Evolutionary conservation across 2,329 filamentous ascomycete species (phyloP).

Genomic region (Phaeophleospora eucalypticola): DNA sequence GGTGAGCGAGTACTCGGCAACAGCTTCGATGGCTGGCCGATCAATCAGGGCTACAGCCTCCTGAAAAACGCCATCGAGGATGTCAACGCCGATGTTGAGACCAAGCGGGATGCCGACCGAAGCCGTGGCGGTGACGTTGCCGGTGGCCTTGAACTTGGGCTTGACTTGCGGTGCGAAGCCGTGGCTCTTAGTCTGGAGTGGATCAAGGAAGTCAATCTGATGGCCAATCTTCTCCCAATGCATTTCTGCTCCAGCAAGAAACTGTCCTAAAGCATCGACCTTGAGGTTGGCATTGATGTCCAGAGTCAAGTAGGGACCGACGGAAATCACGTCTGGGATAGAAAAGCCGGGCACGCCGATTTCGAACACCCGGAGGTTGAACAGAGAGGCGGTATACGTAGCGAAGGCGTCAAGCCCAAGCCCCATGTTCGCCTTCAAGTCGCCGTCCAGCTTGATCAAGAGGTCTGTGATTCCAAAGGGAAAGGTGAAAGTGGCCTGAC

Average conservation of each 20-base stretch:
- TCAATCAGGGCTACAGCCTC: neutral
- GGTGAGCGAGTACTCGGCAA: neutral
- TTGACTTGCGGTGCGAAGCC: conserved; percentile 1
- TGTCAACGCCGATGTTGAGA: conserved; percentile 1
- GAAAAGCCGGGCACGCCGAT: neutral
- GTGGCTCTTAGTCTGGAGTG: neutral
- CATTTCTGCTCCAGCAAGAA: neutral
- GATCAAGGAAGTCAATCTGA: neutral
- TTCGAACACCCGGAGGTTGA: neutral
- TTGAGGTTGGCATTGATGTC: neutral
- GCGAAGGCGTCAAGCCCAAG: conserved; percentile 4
- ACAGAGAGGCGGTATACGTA: neutral
- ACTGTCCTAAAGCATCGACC: conserved; percentile 1
- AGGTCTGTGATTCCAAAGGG: neutral
- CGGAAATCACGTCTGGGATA: conserved; percentile 2
- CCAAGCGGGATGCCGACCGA: conserved; percentile 2
- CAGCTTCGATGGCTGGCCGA: conserved; percentile 2
- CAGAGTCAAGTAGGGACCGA: conserved; percentile 2
- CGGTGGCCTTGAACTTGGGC: neutral
- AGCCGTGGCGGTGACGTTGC: neutral
- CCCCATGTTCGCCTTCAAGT: neutral
- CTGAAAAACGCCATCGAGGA: conserved; percentile 5
- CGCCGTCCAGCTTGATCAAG: neutral
- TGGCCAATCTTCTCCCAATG: neutral
- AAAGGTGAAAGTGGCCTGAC: neutral